A percentile compares a stretch with the other conserved stretches of the same genome.
phyloP scores from a whole-genome alignment of 2,329 filamentous ascomycete genomes.

The Clarireedia paspali region DNA sequence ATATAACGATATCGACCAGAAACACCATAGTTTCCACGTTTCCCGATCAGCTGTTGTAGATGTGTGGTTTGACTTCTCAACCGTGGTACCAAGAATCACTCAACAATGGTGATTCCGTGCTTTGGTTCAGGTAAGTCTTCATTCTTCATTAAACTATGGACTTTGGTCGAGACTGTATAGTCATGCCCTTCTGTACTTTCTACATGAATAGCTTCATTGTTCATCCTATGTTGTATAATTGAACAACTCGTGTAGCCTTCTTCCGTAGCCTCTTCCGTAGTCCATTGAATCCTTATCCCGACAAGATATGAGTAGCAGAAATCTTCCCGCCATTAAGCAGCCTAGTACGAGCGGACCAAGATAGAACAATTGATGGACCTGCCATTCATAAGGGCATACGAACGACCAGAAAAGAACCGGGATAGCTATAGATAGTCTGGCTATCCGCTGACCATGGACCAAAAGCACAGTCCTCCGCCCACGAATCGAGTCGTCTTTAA shows the following conservation, averaged over 20 bases:
- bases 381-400: neutral
- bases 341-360: neutral
- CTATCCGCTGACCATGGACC: constrained; percentile 14
- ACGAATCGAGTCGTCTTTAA: constrained; percentile 20
- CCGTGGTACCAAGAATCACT: too few relatives aligned
- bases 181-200: too few relatives aligned
- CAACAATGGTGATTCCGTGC: too few relatives aligned
- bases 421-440: constrained; percentile 20
- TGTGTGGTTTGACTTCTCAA: neutral
- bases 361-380: constrained; percentile 11
- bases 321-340: neutral
- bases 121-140: too few relatives aligned
- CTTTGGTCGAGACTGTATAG: too few relatives aligned
- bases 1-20: constrained; percentile 10
- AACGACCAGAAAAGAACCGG: constrained; percentile 18
- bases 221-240: too few relatives aligned
- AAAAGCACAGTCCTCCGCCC: constrained; percentile 22
- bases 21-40: constrained; percentile 10
- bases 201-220: too few relatives aligned
- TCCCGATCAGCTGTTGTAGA: neutral
- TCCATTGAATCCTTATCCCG: too few relatives aligned
- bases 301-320: neutral
- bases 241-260: too few relatives aligned
- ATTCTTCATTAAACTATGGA: too few relatives aligned
- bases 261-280: too few relatives aligned